Conservation (phyloP, 257 asterid species). For the Solanum commersonii region DNA sequence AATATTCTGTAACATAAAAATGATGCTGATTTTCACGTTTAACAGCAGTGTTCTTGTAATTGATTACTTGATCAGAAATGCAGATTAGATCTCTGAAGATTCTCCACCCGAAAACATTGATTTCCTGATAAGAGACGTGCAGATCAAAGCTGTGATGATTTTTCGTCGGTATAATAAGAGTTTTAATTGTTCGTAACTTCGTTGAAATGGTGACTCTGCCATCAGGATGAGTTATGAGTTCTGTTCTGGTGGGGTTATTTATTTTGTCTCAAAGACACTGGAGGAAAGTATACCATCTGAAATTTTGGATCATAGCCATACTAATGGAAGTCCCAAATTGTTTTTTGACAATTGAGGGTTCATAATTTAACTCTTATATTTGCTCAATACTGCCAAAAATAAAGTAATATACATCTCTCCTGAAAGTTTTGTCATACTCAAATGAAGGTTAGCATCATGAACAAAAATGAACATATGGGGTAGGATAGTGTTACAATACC, state of each 20-base stretch:
- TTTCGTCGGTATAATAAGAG: background rate
- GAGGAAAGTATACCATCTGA: background rate
- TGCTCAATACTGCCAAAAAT: background rate
- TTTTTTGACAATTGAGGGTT: background rate
- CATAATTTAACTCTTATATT: background rate
- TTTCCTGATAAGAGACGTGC: background rate
- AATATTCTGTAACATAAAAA: background rate
- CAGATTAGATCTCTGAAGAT: background rate
- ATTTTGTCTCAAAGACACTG: background rate
- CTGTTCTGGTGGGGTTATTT: background rate
- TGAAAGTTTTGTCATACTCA: background rate
- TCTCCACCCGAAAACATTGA: background rate
- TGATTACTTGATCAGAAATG: background rate
- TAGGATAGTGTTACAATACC: no score
- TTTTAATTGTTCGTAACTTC: background rate
- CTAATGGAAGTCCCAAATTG: background rate
- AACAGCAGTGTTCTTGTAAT: background rate
- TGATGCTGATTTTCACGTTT: background rate
- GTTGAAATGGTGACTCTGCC: background rate
- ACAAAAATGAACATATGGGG: background rate
- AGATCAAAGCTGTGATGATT: background rate
- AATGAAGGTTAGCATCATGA: background rate
- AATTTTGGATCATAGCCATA: background rate
- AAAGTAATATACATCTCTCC: background rate
- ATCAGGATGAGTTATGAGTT: background rate